Percentiles rank a stretch among this genome's conserved stretches.
Evolutionary conservation across 169 alveolate species (phyloP).

Genomic region (Eimeria mitis): DNA sequence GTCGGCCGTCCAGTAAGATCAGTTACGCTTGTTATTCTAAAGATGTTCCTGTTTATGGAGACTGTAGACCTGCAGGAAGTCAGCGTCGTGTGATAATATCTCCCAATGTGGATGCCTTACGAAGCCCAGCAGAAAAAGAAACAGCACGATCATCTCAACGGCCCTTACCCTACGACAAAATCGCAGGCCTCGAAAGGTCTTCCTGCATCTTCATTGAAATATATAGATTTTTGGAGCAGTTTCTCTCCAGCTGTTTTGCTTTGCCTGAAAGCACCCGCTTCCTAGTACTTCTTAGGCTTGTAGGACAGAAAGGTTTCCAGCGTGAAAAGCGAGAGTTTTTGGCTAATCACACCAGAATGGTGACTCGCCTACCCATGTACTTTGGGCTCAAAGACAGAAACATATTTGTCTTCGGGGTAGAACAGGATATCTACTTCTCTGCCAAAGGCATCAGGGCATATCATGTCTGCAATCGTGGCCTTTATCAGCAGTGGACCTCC

Average conservation of each 20-base stretch:
- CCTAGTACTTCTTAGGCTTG: neutral
- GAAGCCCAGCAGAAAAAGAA: neutral
- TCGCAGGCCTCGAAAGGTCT: slow-evolving; percentile 29
- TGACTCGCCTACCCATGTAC: neutral
- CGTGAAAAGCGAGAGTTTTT: neutral
- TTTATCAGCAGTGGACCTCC: neutral
- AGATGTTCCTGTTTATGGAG: neutral
- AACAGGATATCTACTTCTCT: slow-evolving; percentile 22
- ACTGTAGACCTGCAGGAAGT: slow-evolving; percentile 28
- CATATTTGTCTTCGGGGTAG: slow-evolving; percentile 33
- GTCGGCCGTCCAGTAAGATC: neutral
- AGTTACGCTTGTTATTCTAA: neutral
- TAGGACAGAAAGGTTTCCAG: neutral
- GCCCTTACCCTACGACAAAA: slow-evolving; percentile 36
- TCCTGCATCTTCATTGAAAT: slow-evolving; percentile 31
- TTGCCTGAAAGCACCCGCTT: neutral
- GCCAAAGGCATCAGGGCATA: slow-evolving; percentile 5
- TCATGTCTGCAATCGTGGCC: slow-evolving; percentile 10
- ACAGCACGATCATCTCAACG: neutral
- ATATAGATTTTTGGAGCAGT: slow-evolving; percentile 22
- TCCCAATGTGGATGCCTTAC: too few relatives aligned
- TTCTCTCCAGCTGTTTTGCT: neutral
- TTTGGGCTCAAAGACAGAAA: slow-evolving; percentile 52
- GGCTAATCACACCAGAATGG: too few relatives aligned
- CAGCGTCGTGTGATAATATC: neutral